These are phyloP conservation scores for Dispira parvispora DNA, from an alignment of 192 early-diverging fungal species.

Conservation along the genomic window DNA sequence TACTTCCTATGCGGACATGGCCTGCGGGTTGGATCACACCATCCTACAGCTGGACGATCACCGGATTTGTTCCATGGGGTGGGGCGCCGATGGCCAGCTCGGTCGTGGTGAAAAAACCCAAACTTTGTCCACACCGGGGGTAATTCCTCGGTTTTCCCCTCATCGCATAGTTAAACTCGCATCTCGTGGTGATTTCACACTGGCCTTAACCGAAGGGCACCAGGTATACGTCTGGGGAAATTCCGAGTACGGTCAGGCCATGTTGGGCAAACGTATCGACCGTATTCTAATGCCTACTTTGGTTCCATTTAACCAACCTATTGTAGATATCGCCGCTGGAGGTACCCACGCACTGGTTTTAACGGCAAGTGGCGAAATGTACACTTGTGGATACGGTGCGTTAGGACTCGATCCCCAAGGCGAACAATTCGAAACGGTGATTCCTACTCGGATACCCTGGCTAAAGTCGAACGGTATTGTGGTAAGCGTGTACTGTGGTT, in stretches of 20 bases:
- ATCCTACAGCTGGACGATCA: neutral
- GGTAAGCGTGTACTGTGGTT: neutral
- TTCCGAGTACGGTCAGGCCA: slow-evolving; percentile 12
- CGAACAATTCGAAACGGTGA: neutral
- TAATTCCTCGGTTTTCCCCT: neutral
- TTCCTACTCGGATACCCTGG: slow-evolving; percentile 1
- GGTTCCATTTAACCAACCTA: neutral
- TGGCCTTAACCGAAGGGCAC: neutral
- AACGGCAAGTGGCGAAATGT: slow-evolving; percentile 1
- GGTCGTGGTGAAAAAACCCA: neutral
- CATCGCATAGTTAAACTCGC: slow-evolving; percentile 1
- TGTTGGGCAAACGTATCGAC: slow-evolving; percentile 8
- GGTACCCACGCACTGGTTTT: slow-evolving; percentile 8
- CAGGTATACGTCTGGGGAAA: slow-evolving; percentile 9
- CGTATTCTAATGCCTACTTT: neutral
- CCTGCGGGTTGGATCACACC: slow-evolving; percentile 5
- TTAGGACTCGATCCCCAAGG: neutral
- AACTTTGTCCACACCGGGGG: neutral
- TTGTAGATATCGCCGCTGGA: slow-evolving; percentile 7
- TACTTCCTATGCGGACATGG: neutral
- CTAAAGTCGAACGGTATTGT: neutral
- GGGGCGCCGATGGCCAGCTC: slow-evolving; percentile 11
- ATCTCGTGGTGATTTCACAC: slow-evolving; percentile 1
- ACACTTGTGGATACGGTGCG: slow-evolving; percentile 8
- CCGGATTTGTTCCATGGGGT: slow-evolving; percentile 6